These are phyloP conservation scores for Boletus vinaceobasis DNA, from an alignment of 768 basidiomycete genomes.

Conservation along the genomic window DNA sequence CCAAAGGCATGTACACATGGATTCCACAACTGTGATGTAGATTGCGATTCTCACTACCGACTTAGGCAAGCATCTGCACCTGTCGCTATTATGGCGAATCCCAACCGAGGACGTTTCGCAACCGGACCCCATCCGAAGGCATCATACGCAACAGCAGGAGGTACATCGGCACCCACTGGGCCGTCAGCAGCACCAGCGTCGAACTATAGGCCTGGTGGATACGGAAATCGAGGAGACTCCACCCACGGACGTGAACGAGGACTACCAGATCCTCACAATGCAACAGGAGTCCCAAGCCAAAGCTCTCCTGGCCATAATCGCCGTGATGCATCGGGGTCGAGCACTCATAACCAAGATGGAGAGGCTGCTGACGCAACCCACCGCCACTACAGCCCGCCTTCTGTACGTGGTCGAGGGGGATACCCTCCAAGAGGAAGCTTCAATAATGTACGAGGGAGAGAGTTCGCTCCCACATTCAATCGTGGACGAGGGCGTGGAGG, in stretches of 20 bases:
- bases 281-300: background rate
- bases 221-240: background rate
- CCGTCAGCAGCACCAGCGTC: background rate
- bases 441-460: slow-evolving; percentile 30
- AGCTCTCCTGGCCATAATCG: background rate
- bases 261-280: slow-evolving; percentile 5
- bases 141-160: slow-evolving; percentile 11
- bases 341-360: background rate
- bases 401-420: slow-evolving; percentile 32
- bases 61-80: slow-evolving; percentile 38
- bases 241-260: slow-evolving; percentile 8
- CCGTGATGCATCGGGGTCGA: background rate
- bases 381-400: background rate
- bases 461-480: slow-evolving; percentile 25
- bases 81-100: slow-evolving; percentile 76
- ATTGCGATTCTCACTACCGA: background rate
- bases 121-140: slow-evolving; percentile 7
- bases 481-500: slow-evolving; percentile 33
- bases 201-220: background rate
- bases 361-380: slow-evolving; percentile 2
- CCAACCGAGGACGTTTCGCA: slow-evolving; percentile 44
- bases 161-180: background rate
- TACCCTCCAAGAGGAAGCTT: slow-evolving; percentile 26
- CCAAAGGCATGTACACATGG: slow-evolving; percentile 15
- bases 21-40: background rate